Base-by-base conservation (phyloP, 73 alveolate genomes). In the Paramecium tetraurelia region DNA sequence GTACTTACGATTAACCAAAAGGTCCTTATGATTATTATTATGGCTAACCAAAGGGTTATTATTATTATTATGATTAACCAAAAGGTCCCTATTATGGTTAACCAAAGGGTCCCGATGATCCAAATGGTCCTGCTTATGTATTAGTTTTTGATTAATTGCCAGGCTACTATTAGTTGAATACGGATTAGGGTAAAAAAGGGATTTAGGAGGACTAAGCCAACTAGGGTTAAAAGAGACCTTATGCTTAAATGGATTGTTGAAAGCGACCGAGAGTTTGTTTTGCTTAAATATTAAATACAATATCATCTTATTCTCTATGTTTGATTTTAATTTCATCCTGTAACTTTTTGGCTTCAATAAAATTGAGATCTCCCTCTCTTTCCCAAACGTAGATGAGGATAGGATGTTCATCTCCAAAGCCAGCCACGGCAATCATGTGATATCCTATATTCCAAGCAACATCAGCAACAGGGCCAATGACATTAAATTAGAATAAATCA, bases 391-490 rank as follows among this genome's bases (percentile, higher is more conserved):
- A 98, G 20, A 98, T 97, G 24, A 96, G 36, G 40, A 98, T 93
- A 38, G 99, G 99, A 93, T 96, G 96, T 83, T 97, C 98, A 44
- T 96, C 96, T 48, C 99, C 99, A 92, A 98, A 98, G 11, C 99
- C 99, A 72, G 97, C 84, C 24, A 96, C 50, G 31, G 99, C 99
- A 85, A 97, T 89, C 99, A 98, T 98, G 93, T 98, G 96, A 92
- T 97, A 98, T 12, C 89, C 93, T n/a, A 69, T 59, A 88, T 97
- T 98, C 99, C 99, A 98, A 59, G 95, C 97, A 18, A 97, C 98
- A 90, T 98, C 99, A 58, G 97, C 86, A 16, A 98, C 97, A 20
- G 96, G 59, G 59, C 98, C 99, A 46, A 95, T 90, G 58, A 97
- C 96, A 85, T 96, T 92, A 86, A 95, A 97, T 94, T 94, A 93